These are phyloP conservation scores for Magnolia sinica DNA, from an alignment of 164 flowering plant species.

Conservation along the genomic window DNA sequence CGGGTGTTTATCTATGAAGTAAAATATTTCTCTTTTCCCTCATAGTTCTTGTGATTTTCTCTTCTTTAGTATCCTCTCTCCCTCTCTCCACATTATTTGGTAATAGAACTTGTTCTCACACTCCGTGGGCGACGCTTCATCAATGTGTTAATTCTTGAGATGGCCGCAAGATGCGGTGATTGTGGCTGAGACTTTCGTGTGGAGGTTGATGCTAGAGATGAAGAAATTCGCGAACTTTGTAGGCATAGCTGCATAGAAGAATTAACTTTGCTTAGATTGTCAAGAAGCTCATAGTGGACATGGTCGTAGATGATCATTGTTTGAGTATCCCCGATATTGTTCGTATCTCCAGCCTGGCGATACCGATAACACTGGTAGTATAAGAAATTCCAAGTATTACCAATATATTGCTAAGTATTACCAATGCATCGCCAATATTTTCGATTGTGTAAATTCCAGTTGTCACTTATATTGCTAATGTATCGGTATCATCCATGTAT, in stretches of 20 bases:
- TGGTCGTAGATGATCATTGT: background rate
- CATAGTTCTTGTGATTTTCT: no score
- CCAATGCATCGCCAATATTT: no score
- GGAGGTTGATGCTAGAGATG: background rate
- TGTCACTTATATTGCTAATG: no score
- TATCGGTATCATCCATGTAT: no score
- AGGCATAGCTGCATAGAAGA: background rate
- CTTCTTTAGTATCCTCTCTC: background rate
- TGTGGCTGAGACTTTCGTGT: background rate
- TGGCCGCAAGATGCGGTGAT: background rate
- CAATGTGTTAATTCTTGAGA: background rate
- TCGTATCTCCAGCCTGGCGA: no score
- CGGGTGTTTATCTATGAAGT: no score
- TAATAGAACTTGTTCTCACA: background rate
- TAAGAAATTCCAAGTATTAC: no score
- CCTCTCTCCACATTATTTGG: background rate
- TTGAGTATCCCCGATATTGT: no score
- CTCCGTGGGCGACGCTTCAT: background rate
- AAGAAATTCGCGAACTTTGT: background rate
- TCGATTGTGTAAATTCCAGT: no score
- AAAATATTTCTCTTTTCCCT: no score
- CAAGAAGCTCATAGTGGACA: slow-evolving; percentile 1
- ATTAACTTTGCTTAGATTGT: background rate
- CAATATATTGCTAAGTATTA: no score
- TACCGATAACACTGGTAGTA: no score